Conservation (phyloP, 2,329 filamentous ascomycete genomes). For the Thelonectria discophora region DNA sequence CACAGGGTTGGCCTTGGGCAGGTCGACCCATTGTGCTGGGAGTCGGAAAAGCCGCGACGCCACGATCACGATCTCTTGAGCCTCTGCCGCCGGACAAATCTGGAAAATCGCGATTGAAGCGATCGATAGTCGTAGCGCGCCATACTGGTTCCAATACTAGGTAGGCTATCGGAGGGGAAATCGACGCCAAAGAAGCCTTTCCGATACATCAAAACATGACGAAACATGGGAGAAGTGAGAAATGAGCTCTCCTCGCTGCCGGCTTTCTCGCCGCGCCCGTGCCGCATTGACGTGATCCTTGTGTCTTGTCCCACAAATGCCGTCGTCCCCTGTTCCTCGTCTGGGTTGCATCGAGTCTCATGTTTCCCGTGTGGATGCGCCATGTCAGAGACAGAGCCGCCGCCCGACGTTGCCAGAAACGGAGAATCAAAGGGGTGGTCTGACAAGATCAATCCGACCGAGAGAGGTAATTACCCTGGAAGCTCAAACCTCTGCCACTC, state of each 20-base stretch:
- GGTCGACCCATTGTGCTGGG: not conserved
- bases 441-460: too few relatives aligned
- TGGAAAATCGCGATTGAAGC: slow-evolving; percentile 15
- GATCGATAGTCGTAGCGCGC: slow-evolving; percentile 11
- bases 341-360: too few relatives aligned
- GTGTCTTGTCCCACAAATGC: too few relatives aligned
- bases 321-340: too few relatives aligned
- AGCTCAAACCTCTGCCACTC: too few relatives aligned
- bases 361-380: too few relatives aligned
- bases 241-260: not conserved
- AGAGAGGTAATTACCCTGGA: too few relatives aligned
- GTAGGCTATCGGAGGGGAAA: not conserved
- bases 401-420: too few relatives aligned
- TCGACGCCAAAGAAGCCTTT: slow-evolving; percentile 7
- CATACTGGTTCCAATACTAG: slow-evolving; percentile 19
- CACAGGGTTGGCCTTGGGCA: slow-evolving; percentile 10
- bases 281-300: too few relatives aligned
- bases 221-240: slow-evolving; percentile 4
- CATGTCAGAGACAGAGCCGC: too few relatives aligned
- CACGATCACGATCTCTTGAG: slow-evolving; percentile 12
- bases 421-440: too few relatives aligned
- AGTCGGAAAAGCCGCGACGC: not conserved
- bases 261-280: not conserved
- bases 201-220: not conserved
- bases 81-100: slow-evolving; percentile 3